Base-by-base conservation (phyloP, 2,329 filamentous ascomycete species). In the Whalleya microplaca region DNA sequence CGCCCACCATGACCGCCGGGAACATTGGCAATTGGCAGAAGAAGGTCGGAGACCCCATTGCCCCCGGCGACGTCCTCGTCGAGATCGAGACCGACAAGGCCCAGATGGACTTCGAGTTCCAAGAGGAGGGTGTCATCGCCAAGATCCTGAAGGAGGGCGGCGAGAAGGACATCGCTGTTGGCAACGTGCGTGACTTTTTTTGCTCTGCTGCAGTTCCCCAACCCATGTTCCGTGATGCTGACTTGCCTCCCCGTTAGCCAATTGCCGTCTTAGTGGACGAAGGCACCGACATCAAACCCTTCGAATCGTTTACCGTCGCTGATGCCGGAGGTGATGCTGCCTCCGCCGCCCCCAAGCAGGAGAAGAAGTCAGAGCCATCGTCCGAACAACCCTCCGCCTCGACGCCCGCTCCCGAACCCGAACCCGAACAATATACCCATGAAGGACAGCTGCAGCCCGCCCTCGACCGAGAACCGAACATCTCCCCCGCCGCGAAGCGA, bases 61-160 rank as follows among this genome's bases (percentile, higher is more conserved):
- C 85, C 56, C 93, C 96, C 50, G 95, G 95, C 74, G 95, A 99
- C 75, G 95, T 99, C 45, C 81, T 99, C 67, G 93, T 96, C 67
- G 93, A 96, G 83, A 96, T 98, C 71, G 95, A 99, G 85, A 99
- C 95, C 69, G 95, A 99, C 80, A 99, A 99, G 85, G 95, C 95
- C 64, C 95, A 98, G 82, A 99, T 99, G 95, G 95, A 99, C 82
- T 98, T 99, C 75, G 95, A 99, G 79, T 98, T 96, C 79, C 95
- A 99, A 79, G 95, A 99, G 72, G 95, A 98, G 75, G 95, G 94
- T 81, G 85, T 96, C 59, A 84, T 99, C 66, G 94, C 95, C 71
- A 96, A 96, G 84, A 84, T 98, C 63, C 82, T 99, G 72, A 95
- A 92, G 80, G 90, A 96, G 45, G 88, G 89, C 58, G 96, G 96